Base-by-base conservation (phyloP, 2,329 filamentous ascomycete genomes). In the Chaetomiaceae sp. region DNA sequence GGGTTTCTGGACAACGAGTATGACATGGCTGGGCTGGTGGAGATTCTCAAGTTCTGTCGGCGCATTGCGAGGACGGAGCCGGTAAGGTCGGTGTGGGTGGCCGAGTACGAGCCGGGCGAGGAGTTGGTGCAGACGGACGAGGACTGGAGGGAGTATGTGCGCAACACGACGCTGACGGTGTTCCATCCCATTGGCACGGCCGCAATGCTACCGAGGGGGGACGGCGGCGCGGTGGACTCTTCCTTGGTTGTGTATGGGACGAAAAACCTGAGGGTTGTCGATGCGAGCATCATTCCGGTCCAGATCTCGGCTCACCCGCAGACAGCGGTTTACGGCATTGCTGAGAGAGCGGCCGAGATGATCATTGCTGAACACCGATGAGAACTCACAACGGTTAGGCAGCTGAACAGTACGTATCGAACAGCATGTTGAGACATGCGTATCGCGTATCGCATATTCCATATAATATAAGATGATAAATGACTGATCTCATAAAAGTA, bases 61-160 rank as follows among this genome's bases (percentile, higher is more conserved):
- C 56, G 56, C 27, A 58, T 66, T 1, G 64, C 63, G 1, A 51
- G 48, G 0, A 60, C 64, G 0, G 57, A 60, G 46, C 66, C 65
- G 0, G 53, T 68, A 50, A 44, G 41, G n/a, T 58, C 54, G 0
- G 34, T 62, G 1, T 64, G 61, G 60, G 57, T 53, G 1, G 54
- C 38, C 10, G 66, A 68, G 52, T 65, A 66, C 27, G 62, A 63
- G 49, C 66, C 62, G 1, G 62, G 62, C 3, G n/a, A 55, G 35
- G 55, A 48, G 8, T 39, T 30, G 0, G 54, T 58, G 14, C 32
- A 45, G 32, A 51, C 46, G 9, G 50, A 53, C 19, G 50, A 42
- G 11, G 30, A 53, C 34, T 51, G 48, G 53, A 27, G 30, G 11
- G 26, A 41, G 19, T 51, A 45, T 35, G 36, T 55, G 12, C 5